These are phyloP conservation scores for Mycena indigotica DNA, from an alignment of 768 basidiomycete species.

Conservation along the genomic window DNA sequence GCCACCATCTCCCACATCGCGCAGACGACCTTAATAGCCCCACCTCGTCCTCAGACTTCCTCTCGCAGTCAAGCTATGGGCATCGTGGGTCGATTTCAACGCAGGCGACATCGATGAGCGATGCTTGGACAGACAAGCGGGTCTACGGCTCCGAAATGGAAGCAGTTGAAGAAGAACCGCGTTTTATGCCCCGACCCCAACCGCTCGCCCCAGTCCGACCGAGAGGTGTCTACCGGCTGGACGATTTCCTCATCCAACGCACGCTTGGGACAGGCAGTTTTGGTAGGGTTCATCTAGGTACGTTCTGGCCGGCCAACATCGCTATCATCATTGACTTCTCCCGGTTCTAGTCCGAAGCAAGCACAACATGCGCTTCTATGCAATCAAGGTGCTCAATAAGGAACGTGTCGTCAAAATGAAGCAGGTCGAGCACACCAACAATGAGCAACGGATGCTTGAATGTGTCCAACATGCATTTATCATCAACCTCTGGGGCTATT, in stretches of 20 bases:
- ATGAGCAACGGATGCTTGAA: conserved; percentile 86
- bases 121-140: conserved; percentile 40
- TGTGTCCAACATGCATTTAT: conserved; percentile 90
- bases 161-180: conserved; percentile 33
- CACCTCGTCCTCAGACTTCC: conserved; percentile 32
- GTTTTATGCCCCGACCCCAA: neutral
- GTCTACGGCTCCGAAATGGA: conserved; percentile 30
- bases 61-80: conserved; percentile 41
- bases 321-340: conserved; percentile 13
- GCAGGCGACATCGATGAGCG: conserved; percentile 61
- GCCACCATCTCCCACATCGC: conserved; percentile 41
- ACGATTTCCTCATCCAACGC: conserved; percentile 79
- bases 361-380: conserved; percentile 95
- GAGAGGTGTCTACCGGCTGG: conserved; percentile 57
- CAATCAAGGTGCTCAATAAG: conserved; percentile 92
- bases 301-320: conserved; percentile 11
- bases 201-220: conserved; percentile 25
- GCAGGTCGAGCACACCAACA: conserved; percentile 97
- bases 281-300: conserved; percentile 91
- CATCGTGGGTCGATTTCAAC: conserved; percentile 72
- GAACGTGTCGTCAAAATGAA: conserved; percentile 90
- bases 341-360: conserved; percentile 72
- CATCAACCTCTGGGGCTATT: conserved; percentile 94
- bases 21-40: conserved; percentile 21
- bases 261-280: conserved; percentile 95